Evolutionary conservation across 495 filamentous ascomycete species (phyloP).

Genomic region (Podospora anserina): DNA sequence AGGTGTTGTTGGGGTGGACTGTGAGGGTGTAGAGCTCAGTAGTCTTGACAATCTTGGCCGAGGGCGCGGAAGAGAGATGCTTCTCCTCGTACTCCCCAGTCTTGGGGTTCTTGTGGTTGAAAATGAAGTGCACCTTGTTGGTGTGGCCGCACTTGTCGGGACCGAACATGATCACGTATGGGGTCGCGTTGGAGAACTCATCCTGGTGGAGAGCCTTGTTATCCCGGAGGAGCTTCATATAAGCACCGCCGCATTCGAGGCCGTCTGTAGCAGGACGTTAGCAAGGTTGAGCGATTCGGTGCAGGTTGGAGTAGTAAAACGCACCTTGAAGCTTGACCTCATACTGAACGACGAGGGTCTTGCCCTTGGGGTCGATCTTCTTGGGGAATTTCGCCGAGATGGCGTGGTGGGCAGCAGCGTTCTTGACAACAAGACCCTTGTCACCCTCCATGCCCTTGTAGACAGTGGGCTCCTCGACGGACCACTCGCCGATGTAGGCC

Average conservation of each 20-base stretch:
- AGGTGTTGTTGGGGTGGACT: slow-evolving; percentile 93
- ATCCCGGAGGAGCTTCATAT: slow-evolving; percentile 98
- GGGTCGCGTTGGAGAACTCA: slow-evolving; percentile 95
- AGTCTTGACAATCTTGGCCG: slow-evolving; percentile 83
- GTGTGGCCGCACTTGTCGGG: slow-evolving; percentile 99
- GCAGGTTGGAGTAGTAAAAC: slow-evolving; percentile 31
- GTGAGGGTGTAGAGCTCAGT: slow-evolving; percentile 94
- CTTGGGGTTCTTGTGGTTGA: slow-evolving; percentile 99
- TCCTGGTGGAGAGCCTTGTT: slow-evolving; percentile 95
- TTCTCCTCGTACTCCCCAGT: slow-evolving; percentile 99
- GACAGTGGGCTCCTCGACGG: slow-evolving; percentile 90
- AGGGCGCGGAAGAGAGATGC: slow-evolving; percentile 81
- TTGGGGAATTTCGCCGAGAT: slow-evolving; percentile 99
- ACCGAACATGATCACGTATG: slow-evolving; percentile 99
- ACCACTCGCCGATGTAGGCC: slow-evolving; percentile 96
- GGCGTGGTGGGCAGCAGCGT: slow-evolving; percentile 94
- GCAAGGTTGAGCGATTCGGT: neutral
- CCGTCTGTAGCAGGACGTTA: slow-evolving; percentile 56
- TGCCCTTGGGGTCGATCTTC: slow-evolving; percentile 94
- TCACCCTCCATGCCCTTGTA: slow-evolving; percentile 94
- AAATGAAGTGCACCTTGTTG: slow-evolving; percentile 99
- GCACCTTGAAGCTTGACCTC: slow-evolving; percentile 98
- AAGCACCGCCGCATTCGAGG: slow-evolving; percentile 97
- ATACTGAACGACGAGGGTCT: slow-evolving; percentile 96
- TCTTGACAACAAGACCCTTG: slow-evolving; percentile 96